Conservation (phyloP, 2,329 filamentous ascomycete species). For the Colletotrichum australisinense region DNA sequence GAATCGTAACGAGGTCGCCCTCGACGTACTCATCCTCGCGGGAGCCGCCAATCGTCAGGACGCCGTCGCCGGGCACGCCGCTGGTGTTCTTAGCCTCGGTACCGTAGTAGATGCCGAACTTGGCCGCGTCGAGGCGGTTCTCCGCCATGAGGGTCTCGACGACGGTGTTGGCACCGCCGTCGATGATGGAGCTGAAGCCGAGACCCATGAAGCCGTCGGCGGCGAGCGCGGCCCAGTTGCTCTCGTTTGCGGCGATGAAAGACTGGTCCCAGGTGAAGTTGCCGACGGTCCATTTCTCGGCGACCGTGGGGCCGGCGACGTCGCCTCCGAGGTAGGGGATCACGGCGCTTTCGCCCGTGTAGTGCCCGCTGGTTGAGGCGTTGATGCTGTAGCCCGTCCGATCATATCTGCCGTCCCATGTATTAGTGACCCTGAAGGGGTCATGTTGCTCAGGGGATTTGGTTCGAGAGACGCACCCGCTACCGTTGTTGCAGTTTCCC, state of each 20-base stretch:
- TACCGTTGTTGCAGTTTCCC: slow-evolving; percentile 40
- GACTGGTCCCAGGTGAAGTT: slow-evolving; percentile 41
- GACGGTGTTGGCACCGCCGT: slow-evolving; percentile 43
- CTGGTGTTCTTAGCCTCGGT: slow-evolving; percentile 33
- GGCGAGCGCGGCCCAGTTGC: slow-evolving; percentile 42
- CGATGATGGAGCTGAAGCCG: slow-evolving; percentile 46
- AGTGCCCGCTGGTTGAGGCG: slow-evolving; percentile 41
- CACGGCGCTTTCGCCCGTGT: slow-evolving; percentile 29
- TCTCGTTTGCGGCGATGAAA: slow-evolving; percentile 46
- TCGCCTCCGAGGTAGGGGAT: slow-evolving; percentile 47
- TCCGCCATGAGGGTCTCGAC: slow-evolving; percentile 46
- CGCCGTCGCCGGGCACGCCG: slow-evolving; percentile 34
- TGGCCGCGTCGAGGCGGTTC: slow-evolving; percentile 43
- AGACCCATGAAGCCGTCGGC: slow-evolving; percentile 50
- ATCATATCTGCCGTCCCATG: slow-evolving; percentile 35
- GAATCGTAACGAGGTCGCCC: slow-evolving; percentile 29
- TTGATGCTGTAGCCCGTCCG: slow-evolving; percentile 43
- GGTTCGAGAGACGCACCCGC: slow-evolving; percentile 31
- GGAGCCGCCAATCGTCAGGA: slow-evolving; percentile 47
- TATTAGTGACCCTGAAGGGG: background rate
- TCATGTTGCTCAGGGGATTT: background rate
- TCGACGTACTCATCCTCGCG: slow-evolving; percentile 44
- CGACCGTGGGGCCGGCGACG: slow-evolving; percentile 40
- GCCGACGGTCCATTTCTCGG: slow-evolving; percentile 41
- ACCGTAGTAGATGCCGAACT: slow-evolving; percentile 47